Evolutionary conservation across 495 filamentous ascomycete species (phyloP).

Genomic region (Aspergillus egyptiacus): DNA sequence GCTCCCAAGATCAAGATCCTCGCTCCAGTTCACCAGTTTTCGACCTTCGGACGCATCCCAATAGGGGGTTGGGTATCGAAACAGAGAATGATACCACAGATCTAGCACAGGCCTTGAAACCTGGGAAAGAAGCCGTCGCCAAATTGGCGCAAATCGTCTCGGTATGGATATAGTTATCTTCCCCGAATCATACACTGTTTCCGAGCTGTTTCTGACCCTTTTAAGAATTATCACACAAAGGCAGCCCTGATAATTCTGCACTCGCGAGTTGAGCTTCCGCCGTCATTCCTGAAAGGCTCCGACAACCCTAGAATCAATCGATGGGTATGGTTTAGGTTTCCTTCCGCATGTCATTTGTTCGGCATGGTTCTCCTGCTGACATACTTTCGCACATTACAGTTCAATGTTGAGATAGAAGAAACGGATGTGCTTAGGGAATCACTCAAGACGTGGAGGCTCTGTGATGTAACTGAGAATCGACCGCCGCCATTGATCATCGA

Average conservation of each 20-base stretch:
- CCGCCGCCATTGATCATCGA: conserved; percentile 88
- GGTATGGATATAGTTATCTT: conserved; percentile 40
- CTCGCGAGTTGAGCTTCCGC: conserved; percentile 65
- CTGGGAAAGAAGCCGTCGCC: conserved; percentile 53
- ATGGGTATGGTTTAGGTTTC: conserved; percentile 66
- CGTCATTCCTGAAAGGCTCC: conserved; percentile 51
- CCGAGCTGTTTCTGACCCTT: conserved; percentile 4
- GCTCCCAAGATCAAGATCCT: conserved; percentile 58
- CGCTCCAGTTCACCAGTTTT: conserved; percentile 29
- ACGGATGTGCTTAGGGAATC: conserved; percentile 79
- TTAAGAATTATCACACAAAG: conserved; percentile 86
- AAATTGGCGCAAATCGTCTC: conserved; percentile 89
- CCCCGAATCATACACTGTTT: background rate
- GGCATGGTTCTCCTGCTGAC: background rate
- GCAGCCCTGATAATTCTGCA: conserved; percentile 79
- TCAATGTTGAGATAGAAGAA: conserved; percentile 90
- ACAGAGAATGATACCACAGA: conserved; percentile 38
- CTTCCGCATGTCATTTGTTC: background rate
- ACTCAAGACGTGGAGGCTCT: conserved; percentile 69
- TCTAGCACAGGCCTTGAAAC: conserved; percentile 32
- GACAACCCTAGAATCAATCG: conserved; percentile 67
- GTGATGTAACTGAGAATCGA: conserved; percentile 66
- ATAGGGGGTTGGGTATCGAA: conserved; percentile 38
- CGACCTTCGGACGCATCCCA: conserved; percentile 33
- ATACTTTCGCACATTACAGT: conserved; percentile 45